Conservation (phyloP, 495 filamentous ascomycete species). For the Talaromyces liani region DNA sequence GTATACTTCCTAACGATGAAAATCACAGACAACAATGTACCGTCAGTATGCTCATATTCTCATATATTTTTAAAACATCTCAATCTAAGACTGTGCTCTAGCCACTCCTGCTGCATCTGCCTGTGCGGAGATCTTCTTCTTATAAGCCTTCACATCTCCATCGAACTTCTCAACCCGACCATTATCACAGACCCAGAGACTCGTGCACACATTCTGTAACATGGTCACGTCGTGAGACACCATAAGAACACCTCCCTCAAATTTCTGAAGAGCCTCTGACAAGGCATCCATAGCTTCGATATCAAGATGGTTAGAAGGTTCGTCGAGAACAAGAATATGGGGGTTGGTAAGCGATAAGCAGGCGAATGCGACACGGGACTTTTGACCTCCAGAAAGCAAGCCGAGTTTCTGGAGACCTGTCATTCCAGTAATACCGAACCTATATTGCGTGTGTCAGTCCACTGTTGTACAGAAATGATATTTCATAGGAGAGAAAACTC, state of each 20-base stretch:
- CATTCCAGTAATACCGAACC: constrained; percentile 94
- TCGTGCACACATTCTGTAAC: constrained; percentile 90
- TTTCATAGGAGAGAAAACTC: constrained; percentile 10
- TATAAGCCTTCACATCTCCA: constrained; percentile 93
- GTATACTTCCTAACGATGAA: neutral
- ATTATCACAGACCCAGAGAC: constrained; percentile 92
- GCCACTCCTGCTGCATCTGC: constrained; percentile 81
- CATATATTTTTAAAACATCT: neutral
- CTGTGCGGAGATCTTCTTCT: constrained; percentile 89
- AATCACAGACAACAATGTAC: neutral
- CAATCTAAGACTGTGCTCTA: constrained; percentile 23
- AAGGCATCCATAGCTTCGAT: constrained; percentile 99
- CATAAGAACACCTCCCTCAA: constrained; percentile 95
- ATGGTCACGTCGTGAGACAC: constrained; percentile 99
- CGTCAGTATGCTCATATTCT: neutral
- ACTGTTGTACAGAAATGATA: neutral
- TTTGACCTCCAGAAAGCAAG: constrained; percentile 92
- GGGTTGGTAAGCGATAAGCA: constrained; percentile 88
- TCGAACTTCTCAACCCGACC: constrained; percentile 96
- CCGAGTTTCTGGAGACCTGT: constrained; percentile 97
- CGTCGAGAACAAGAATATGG: constrained; percentile 96
- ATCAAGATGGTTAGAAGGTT: constrained; percentile 97
- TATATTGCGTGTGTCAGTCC: constrained; percentile 13
- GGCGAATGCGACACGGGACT: constrained; percentile 95
- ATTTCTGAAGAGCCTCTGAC: constrained; percentile 70